Conservation (phyloP, 75 land plant genomes). For the Selaginella moellendorffii region DNA sequence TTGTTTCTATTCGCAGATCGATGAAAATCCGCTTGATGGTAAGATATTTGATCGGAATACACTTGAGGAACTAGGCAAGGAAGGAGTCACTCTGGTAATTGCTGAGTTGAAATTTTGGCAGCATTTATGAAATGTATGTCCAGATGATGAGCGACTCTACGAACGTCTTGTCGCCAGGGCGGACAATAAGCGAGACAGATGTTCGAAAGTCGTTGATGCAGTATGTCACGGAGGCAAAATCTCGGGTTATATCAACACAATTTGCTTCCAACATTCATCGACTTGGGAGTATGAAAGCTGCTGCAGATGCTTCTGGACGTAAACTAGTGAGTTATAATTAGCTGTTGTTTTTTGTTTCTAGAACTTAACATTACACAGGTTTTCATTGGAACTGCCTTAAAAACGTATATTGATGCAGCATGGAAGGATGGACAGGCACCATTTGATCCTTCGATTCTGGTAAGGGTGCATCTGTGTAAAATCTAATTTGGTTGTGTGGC, state of each 20-base stretch:
- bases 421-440: slow-evolving; percentile 98
- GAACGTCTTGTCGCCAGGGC: slow-evolving; percentile 90
- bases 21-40: slow-evolving; percentile 91
- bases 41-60: slow-evolving; percentile 67
- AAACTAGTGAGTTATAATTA: slow-evolving; percentile 49
- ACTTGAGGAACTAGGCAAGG: slow-evolving; percentile 85
- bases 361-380: slow-evolving; percentile 57
- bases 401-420: slow-evolving; percentile 95
- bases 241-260: slow-evolving; percentile 83
- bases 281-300: slow-evolving; percentile 90
- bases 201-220: slow-evolving; percentile 73
- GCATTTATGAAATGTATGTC: background rate
- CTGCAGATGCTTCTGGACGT: slow-evolving; percentile 88
- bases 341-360: background rate
- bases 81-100: slow-evolving; percentile 92
- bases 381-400: slow-evolving; percentile 88
- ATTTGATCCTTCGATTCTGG: slow-evolving; percentile 95
- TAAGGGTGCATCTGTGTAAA: slow-evolving; percentile 15
- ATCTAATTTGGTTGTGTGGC: background rate
- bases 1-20: slow-evolving; percentile 45
- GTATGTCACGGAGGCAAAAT: slow-evolving; percentile 56
- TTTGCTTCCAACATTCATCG: slow-evolving; percentile 98
- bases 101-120: background rate
- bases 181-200: slow-evolving; percentile 77
- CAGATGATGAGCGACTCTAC: slow-evolving; percentile 99